Evolutionary conservation across 495 filamentous ascomycete genomes (phyloP).

Genomic region (Neurospora pannonica): DNA sequence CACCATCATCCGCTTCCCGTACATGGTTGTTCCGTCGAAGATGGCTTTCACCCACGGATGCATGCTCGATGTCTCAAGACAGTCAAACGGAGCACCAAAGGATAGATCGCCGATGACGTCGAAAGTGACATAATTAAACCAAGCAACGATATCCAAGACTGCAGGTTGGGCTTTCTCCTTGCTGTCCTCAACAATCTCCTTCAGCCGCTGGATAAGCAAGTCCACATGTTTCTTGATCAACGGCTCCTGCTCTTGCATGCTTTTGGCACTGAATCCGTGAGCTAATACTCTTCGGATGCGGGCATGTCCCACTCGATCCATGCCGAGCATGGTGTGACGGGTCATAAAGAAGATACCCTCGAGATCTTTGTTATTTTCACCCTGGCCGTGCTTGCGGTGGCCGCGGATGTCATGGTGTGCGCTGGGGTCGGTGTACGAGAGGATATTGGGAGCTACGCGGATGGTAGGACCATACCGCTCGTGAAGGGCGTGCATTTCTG

Average conservation of each 20-base stretch:
- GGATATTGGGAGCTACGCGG: conserved; percentile 44
- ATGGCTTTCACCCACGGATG: conserved; percentile 34
- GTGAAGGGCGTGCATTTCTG: conserved; percentile 27
- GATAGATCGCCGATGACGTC: conserved; percentile 51
- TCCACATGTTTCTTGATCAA: conserved; percentile 31
- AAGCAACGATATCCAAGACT: conserved; percentile 25
- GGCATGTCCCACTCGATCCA: conserved; percentile 27
- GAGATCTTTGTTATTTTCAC: conserved; percentile 30
- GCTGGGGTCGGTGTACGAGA: conserved; percentile 43
- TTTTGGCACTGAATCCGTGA: conserved; percentile 41
- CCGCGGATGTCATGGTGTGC: conserved; percentile 54
- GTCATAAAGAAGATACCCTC: conserved; percentile 10
- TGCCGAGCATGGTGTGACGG: conserved; percentile 19
- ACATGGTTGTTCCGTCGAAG: conserved; percentile 1
- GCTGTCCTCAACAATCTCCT: not conserved
- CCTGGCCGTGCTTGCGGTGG: conserved; percentile 20
- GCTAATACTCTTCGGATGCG: conserved; percentile 34
- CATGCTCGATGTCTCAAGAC: conserved; percentile 25
- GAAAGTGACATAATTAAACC: conserved; percentile 50
- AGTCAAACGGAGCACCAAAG: conserved; percentile 48
- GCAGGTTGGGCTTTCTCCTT: no score
- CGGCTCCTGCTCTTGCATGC: conserved; percentile 32
- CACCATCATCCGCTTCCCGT: not conserved
- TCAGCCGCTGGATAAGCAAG: conserved; percentile 28
- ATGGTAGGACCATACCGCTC: conserved; percentile 44